These are phyloP conservation scores for Cochliopodium minus DNA, from an alignment of 208 protist genomes.

Conservation along the genomic window DNA sequence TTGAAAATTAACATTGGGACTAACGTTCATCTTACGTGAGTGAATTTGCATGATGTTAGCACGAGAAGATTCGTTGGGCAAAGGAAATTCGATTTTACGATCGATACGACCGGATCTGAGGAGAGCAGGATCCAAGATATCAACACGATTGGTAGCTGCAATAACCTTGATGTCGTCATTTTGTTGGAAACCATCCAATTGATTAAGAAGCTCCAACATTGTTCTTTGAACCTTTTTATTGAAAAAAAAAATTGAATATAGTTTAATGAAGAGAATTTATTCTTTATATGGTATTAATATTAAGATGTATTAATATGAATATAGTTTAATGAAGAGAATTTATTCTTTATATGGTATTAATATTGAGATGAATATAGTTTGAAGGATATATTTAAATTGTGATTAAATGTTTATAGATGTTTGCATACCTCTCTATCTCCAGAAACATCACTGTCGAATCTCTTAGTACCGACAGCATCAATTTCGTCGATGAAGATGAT, in stretches of 20 bases:
- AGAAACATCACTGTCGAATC: slow-evolving; percentile 79
- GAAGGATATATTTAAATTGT: no score
- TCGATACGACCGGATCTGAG: slow-evolving; percentile 95
- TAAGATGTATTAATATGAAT: no score
- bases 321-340: no score
- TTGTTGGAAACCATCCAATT: slow-evolving; percentile 96
- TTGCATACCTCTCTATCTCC: slow-evolving; percentile 93
- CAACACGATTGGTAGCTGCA: slow-evolving; percentile 97
- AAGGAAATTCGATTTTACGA: slow-evolving; percentile 97
- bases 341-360: no score
- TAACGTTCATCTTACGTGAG: slow-evolving; percentile 92
- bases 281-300: no score
- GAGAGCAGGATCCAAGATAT: slow-evolving; percentile 99
- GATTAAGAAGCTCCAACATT: slow-evolving; percentile 99
- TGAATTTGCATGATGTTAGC: slow-evolving; percentile 97
- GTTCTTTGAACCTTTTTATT: no score
- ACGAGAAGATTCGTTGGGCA: slow-evolving; percentile 93
- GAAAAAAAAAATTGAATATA: no score
- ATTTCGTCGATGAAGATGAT: slow-evolving; percentile 99
- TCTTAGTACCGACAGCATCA: slow-evolving; percentile 96
- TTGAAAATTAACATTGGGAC: slow-evolving; percentile 90
- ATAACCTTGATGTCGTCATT: slow-evolving; percentile 97
- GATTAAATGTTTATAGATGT: no score
- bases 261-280: no score
- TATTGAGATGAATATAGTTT: no score